Percentiles rank a stretch among this genome's conserved stretches.
phyloP scores from a whole-genome alignment of 2,329 filamentous ascomycete species.

The Cercospora nicotianae region DNA sequence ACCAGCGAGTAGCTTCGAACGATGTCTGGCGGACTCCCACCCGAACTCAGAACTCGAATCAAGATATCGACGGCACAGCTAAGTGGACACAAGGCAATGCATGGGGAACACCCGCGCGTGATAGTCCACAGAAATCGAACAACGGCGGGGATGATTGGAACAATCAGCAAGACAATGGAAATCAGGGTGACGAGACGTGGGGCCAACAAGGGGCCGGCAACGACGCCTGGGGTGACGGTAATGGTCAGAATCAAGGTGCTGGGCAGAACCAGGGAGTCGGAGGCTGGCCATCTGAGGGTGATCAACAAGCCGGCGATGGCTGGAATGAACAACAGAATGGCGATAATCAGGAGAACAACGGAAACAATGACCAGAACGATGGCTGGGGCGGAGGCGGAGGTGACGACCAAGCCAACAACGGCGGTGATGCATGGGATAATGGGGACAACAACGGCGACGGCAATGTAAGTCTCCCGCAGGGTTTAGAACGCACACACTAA shows the following conservation, averaged over 20 bases:
- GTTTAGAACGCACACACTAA: not conserved
- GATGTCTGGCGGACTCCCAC: not conserved
- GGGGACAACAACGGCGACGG: not conserved
- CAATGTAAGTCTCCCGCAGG: not conserved
- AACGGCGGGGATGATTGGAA: not conserved
- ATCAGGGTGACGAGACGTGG: not conserved
- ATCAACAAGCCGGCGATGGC: constrained; percentile 26
- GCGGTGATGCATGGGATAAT: not conserved
- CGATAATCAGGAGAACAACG: constrained; percentile 9
- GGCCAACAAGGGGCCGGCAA: not conserved
- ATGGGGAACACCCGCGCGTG: constrained; percentile 3
- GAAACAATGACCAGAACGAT: constrained; percentile 18
- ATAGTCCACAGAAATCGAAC: not conserved
- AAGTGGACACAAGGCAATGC: constrained; percentile 11
- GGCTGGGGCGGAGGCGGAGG: constrained; percentile 9
- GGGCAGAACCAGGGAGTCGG: not conserved
- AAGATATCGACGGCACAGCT: constrained; percentile 17
- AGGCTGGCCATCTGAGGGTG: constrained; percentile 25
- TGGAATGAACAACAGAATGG: not conserved
- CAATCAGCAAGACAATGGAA: constrained; percentile 1
- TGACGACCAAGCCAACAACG: not conserved
- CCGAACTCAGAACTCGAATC: not conserved
- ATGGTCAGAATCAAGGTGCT: not conserved
- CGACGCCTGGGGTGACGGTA: not conserved
- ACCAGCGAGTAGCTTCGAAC: not conserved